Evolutionary conservation across 2,329 filamentous ascomycete species (phyloP).

Genomic region (Tricladium varicosporioides): DNA sequence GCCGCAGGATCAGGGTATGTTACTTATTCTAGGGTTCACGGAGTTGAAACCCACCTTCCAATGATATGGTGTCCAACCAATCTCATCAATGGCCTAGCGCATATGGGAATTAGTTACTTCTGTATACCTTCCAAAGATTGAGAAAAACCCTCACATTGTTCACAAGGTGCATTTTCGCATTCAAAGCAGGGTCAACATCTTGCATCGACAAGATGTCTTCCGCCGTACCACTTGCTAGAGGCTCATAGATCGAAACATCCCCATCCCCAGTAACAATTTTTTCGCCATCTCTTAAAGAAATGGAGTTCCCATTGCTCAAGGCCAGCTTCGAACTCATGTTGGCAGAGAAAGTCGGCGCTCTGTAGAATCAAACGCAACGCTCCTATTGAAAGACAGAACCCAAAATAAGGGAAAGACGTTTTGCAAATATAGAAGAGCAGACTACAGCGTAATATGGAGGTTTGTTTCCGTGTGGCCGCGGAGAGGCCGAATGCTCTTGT

Average conservation of each 20-base stretch:
- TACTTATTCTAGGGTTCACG: background rate
- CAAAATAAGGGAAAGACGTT: too few relatives aligned
- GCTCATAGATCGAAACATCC: constrained; percentile 5
- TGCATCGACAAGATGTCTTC: constrained; percentile 55
- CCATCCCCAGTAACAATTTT: constrained; percentile 9
- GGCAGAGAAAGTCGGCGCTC: constrained; percentile 1
- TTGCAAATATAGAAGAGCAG: too few relatives aligned
- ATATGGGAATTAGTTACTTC: constrained; percentile 1
- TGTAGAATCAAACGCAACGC: too few relatives aligned
- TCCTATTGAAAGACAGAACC: too few relatives aligned
- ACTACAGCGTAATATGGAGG: too few relatives aligned
- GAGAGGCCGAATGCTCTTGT: too few relatives aligned
- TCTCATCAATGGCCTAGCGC: constrained; percentile 48
- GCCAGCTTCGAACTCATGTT: constrained; percentile 8
- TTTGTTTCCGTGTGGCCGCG: too few relatives aligned
- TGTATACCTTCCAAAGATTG: background rate
- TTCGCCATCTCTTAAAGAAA: constrained; percentile 13
- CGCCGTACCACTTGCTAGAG: constrained; percentile 12
- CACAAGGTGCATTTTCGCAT: constrained; percentile 66
- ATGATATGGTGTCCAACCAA: constrained; percentile 52
- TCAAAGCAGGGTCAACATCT: constrained; percentile 58
- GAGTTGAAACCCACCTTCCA: constrained; percentile 39
- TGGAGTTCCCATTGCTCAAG: constrained; percentile 5
- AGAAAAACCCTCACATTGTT: constrained; percentile 54
- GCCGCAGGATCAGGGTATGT: background rate